A percentile compares a stretch with the other conserved stretches of the same genome.
These are phyloP conservation scores for Chytridiales sp. DNA, from an alignment of 371 early-diverging fungal genomes.

Conservation along the genomic window DNA sequence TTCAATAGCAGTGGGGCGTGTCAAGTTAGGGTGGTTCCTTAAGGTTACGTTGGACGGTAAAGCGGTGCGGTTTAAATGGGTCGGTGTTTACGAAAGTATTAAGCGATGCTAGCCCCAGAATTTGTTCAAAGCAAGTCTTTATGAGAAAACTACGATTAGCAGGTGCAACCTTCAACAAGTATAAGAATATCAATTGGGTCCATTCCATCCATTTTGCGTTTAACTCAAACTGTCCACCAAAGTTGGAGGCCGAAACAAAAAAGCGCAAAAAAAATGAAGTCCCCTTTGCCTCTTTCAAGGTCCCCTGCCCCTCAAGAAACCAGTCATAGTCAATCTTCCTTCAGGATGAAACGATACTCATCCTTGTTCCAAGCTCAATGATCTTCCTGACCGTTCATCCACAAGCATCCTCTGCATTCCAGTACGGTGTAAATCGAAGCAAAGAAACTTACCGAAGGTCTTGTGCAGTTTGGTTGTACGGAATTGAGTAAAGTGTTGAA, in stretches of 20 bases:
- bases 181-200: background rate
- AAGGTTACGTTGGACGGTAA: conserved; percentile 19
- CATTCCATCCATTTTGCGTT: too few species aligned
- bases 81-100: background rate
- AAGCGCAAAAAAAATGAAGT: too few species aligned
- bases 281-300: too few species aligned
- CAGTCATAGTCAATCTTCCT: too few species aligned
- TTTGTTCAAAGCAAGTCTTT: conserved; percentile 13
- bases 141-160: background rate
- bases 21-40: conserved; percentile 34
- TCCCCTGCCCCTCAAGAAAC: too few species aligned
- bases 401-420: too few species aligned
- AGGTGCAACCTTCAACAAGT: background rate
- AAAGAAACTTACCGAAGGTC: conserved; percentile 10
- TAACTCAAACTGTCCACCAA: too few species aligned
- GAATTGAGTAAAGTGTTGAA: conserved; percentile 10
- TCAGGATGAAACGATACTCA: too few species aligned
- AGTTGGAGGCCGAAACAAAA: too few species aligned
- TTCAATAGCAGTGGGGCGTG: background rate
- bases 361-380: too few species aligned
- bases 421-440: too few species aligned
- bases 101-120: conserved; percentile 14
- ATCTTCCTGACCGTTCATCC: too few species aligned
- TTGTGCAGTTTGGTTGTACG: conserved; percentile 26
- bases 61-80: conserved; percentile 1